Conservation (phyloP, 2,329 filamentous ascomycete species). For the Ceratocystis variospora region DNA sequence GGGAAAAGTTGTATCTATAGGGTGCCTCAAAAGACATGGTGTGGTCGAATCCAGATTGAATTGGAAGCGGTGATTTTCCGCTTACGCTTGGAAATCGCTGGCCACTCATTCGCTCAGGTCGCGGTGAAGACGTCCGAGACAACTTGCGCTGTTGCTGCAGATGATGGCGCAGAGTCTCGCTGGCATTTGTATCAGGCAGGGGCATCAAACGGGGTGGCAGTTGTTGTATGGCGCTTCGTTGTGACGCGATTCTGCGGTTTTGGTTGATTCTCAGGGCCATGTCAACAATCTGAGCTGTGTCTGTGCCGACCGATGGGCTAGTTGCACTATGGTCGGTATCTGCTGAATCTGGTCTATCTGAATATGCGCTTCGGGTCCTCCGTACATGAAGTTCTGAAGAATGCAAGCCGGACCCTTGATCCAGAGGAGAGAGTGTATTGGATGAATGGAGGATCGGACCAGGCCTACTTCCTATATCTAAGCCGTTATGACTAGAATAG, state of each 20-base stretch:
- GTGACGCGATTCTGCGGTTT: conserved; percentile 52
- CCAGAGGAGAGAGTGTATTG: neutral
- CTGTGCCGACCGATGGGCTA: conserved; percentile 26
- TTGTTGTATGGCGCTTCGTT: conserved; percentile 40
- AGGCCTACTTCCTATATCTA: neutral
- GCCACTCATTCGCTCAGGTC: conserved; percentile 31
- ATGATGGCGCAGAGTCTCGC: conserved; percentile 51
- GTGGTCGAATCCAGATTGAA: conserved; percentile 26
- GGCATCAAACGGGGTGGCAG: conserved; percentile 39
- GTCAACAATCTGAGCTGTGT: conserved; percentile 80
- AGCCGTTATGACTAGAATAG: neutral
- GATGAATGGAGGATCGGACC: neutral
- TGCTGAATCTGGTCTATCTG: conserved; percentile 22
- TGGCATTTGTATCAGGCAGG: conserved; percentile 38
- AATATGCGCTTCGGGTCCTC: conserved; percentile 1
- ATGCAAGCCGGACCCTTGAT: neutral
- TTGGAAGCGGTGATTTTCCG: conserved; percentile 25
- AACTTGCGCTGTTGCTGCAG: conserved; percentile 55
- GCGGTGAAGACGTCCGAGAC: conserved; percentile 49
- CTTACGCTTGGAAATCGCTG: conserved; percentile 29
- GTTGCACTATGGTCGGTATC: conserved; percentile 19
- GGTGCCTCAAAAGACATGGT: conserved; percentile 19
- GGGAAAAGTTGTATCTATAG: conserved; percentile 56
- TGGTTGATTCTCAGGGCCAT: conserved; percentile 84
- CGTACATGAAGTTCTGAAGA: conserved; percentile 6